Evolutionary conservation across 140 eudicot genomes (phyloP).

Genomic region (Eryngium alpinum): DNA sequence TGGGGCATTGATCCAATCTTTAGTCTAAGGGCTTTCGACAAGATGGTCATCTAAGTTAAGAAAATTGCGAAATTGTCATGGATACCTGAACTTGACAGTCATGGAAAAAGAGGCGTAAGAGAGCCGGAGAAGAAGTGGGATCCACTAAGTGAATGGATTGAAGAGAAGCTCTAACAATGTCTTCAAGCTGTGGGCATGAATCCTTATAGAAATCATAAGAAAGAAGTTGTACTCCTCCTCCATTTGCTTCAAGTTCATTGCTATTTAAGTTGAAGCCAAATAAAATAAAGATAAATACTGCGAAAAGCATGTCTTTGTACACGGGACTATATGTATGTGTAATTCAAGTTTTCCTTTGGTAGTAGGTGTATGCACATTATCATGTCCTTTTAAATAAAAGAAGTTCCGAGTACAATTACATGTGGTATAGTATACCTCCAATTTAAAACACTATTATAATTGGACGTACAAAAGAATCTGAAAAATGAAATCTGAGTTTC

Average conservation of each 20-base stretch:
- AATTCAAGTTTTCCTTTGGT: no score
- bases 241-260: constrained; percentile 1
- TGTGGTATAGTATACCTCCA: no score
- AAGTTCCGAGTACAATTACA: no score
- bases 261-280: background rate
- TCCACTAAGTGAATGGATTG: constrained; percentile 23
- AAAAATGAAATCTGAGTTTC: no score
- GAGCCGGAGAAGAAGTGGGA: constrained; percentile 36
- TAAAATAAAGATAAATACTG: background rate
- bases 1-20: no score
- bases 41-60: no score
- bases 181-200: constrained; percentile 36
- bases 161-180: constrained; percentile 29
- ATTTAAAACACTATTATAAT: no score
- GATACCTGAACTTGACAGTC: constrained; percentile 56
- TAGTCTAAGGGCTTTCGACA: no score
- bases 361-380: background rate
- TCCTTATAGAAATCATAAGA: constrained; percentile 30
- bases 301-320: background rate
- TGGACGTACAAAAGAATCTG: no score
- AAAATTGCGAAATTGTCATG: background rate
- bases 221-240: background rate
- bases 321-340: background rate
- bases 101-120: constrained; percentile 43
- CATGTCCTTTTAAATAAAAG: background rate